Conservation (phyloP, 768 basidiomycete species). For the Auriscalpium vulgare region DNA sequence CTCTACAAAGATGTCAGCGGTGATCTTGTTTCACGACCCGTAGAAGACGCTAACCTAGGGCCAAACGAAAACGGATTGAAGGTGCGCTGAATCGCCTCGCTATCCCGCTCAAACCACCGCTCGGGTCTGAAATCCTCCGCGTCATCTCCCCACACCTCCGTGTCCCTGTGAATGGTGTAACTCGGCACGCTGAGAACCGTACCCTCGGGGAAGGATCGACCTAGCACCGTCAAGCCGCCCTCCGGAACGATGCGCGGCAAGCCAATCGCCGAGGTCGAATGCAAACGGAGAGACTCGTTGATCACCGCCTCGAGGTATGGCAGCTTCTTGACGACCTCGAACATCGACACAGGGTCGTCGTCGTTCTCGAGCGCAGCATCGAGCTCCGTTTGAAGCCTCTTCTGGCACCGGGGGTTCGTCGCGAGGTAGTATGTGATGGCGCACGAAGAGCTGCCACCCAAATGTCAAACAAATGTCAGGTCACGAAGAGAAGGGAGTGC, state of each 20-base stretch:
- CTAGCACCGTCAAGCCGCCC: conserved; percentile 58
- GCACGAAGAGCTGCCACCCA: conserved; percentile 62
- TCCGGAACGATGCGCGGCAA: conserved; percentile 74
- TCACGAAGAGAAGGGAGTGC: conserved; percentile 18
- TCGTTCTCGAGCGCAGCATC: conserved; percentile 49
- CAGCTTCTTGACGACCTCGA: conserved; percentile 62
- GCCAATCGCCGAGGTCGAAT: conserved; percentile 79
- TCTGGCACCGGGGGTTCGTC: conserved; percentile 51
- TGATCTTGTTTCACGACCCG: background rate
- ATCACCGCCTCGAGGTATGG: conserved; percentile 83
- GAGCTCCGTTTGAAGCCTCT: conserved; percentile 71
- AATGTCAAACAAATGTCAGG: too few species aligned
- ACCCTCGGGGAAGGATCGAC: conserved; percentile 61
- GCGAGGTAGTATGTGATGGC: conserved; percentile 85
- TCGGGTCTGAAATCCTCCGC: conserved; percentile 70
- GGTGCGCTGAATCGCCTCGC: conserved; percentile 51
- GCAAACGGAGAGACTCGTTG: conserved; percentile 77
- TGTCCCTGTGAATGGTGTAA: conserved; percentile 76
- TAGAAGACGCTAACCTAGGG: conserved; percentile 44
- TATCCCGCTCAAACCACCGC: conserved; percentile 73
- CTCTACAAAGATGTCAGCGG: conserved; percentile 31
- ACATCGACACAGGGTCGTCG: conserved; percentile 55
- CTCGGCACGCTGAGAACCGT: conserved; percentile 73
- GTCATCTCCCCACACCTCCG: conserved; percentile 70
- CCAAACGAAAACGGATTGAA: conserved; percentile 87